phyloP scores from a whole-genome alignment of 2,329 filamentous ascomycete species.

The Fusarium sp. region DNA sequence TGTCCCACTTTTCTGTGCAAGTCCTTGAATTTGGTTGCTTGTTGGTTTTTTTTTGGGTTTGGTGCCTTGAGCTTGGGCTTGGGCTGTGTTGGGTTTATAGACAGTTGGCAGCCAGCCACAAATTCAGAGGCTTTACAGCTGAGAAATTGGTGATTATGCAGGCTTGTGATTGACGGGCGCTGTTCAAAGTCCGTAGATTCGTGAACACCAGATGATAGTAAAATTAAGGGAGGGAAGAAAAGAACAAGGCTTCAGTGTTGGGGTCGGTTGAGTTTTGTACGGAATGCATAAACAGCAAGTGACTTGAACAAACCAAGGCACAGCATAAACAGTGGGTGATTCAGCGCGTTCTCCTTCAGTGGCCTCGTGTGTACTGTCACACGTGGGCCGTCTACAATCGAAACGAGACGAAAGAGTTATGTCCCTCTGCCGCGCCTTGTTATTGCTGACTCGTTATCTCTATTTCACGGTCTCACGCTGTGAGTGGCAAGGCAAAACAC shows the following conservation, averaged over 20 bases:
- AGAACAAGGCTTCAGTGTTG: neutral
- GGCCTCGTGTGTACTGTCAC: constrained; percentile 31
- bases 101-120: neutral
- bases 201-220: neutral
- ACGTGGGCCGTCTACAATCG: constrained; percentile 18
- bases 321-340: constrained; percentile 4
- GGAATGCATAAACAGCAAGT: neutral
- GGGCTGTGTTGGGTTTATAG: constrained; percentile 1
- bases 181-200: neutral
- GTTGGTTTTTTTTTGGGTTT: constrained; percentile 6
- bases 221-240: constrained; percentile 2
- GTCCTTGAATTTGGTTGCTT: constrained; percentile 19
- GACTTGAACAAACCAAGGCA: constrained; percentile 26
- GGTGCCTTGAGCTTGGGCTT: constrained; percentile 1
- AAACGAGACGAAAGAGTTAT: neutral
- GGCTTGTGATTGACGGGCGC: neutral
- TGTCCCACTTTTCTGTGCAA: constrained; percentile 28
- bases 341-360: constrained; percentile 6
- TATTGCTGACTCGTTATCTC: constrained; percentile 7
- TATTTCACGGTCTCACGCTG: constrained; percentile 21
- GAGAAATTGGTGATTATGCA: neutral
- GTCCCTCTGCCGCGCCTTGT: constrained; percentile 12
- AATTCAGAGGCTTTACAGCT: neutral
- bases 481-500: constrained; percentile 32
- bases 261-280: constrained; percentile 25